Evolutionary conservation across 192 early-diverging fungal species (phyloP).

Genomic region (Fimicolochytrium jonesii): DNA sequence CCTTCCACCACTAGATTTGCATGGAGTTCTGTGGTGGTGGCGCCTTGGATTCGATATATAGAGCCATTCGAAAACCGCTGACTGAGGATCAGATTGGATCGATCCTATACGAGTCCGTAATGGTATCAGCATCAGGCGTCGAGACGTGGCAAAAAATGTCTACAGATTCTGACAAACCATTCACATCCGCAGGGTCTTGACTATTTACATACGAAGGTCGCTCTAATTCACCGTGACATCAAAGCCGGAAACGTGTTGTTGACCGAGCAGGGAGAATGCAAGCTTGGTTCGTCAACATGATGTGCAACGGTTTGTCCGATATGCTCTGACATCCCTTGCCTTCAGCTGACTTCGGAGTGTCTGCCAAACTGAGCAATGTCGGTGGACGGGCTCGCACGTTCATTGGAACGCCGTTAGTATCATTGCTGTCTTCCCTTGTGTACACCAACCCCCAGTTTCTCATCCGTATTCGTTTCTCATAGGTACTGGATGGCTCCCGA

Average conservation of each 20-base stretch:
- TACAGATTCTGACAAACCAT: too few species aligned
- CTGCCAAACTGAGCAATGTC: constrained; percentile 45
- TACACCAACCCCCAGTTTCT: too few species aligned
- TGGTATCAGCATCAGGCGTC: constrained; percentile 18
- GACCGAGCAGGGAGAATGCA: constrained; percentile 51
- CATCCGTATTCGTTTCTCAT: neutral
- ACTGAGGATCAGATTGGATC: constrained; percentile 53
- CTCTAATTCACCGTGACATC: constrained; percentile 61
- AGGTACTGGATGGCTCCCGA: constrained; percentile 61
- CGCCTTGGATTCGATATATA: constrained; percentile 56
- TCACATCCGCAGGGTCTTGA: constrained; percentile 44
- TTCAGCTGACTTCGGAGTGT: constrained; percentile 60
- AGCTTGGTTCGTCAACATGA: constrained; percentile 33
- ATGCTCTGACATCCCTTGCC: neutral
- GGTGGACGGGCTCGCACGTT: constrained; percentile 50
- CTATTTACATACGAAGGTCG: constrained; percentile 53
- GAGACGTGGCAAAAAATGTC: neutral
- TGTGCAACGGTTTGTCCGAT: neutral
- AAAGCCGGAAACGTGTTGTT: constrained; percentile 60
- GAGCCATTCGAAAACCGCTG: constrained; percentile 45
- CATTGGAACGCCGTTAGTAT: constrained; percentile 58
- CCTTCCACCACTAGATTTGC: constrained; percentile 42
- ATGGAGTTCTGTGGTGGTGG: constrained; percentile 63
- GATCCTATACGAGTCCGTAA: constrained; percentile 56
- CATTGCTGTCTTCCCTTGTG: too few species aligned